Conservation (phyloP, 257 asterid genomes). For the Verbena officinalis region DNA sequence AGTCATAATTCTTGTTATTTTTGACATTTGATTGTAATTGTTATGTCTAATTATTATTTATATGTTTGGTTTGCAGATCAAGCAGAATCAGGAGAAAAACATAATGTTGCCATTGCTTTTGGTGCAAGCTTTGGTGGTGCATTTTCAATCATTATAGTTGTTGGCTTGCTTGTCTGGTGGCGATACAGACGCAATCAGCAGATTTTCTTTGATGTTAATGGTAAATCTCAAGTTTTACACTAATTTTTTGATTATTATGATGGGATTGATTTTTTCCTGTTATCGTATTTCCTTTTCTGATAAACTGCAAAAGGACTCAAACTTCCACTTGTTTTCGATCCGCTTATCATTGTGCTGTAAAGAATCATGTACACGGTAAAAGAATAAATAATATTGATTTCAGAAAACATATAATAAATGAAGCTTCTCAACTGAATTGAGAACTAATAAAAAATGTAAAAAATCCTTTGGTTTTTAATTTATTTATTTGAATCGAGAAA, state of each 20-base stretch:
- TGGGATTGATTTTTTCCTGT: too few relatives aligned
- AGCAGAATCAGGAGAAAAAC: slow-evolving; percentile 53
- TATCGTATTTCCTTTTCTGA: too few relatives aligned
- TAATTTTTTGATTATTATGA: not conserved
- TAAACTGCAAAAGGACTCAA: too few relatives aligned
- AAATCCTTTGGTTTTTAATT: too few relatives aligned
- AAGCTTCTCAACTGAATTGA: too few relatives aligned
- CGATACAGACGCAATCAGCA: slow-evolving; percentile 82
- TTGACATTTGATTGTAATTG: not conserved
- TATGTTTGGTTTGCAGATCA: slow-evolving; percentile 47
- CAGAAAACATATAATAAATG: too few relatives aligned
- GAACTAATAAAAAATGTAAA: too few relatives aligned
- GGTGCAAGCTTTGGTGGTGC: slow-evolving; percentile 74
- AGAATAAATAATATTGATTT: too few relatives aligned
- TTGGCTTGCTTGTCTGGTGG: slow-evolving; percentile 77
- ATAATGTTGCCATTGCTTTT: slow-evolving; percentile 65
- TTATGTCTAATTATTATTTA: slow-evolving; percentile 7
- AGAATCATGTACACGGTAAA: too few relatives aligned
- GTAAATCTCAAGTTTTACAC: slow-evolving; percentile 38
- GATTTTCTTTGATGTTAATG: slow-evolving; percentile 91
- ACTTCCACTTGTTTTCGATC: too few relatives aligned
- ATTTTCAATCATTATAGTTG: slow-evolving; percentile 40
- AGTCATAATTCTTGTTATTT: not conserved
- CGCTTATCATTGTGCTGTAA: too few relatives aligned
- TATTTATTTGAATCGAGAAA: not conserved